A percentile compares a stretch with the other conserved stretches of the same genome.
phyloP scores from a whole-genome alignment of 2,329 filamentous ascomycete species.

The Arthrinium puccinioides region DNA sequence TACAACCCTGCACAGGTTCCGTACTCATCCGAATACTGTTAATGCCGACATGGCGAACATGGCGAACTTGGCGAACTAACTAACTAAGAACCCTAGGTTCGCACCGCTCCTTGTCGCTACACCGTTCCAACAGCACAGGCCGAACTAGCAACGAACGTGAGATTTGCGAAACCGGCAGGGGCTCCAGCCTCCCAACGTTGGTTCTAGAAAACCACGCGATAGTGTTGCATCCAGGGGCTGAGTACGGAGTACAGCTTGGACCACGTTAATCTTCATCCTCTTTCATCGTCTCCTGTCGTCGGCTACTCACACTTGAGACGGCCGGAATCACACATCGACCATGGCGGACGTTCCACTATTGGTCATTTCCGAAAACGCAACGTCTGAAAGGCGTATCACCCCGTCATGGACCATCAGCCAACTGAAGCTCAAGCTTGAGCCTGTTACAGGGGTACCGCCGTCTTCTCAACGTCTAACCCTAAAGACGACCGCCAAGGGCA shows the following conservation, averaged over 20 bases:
- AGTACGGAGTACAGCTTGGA: background rate
- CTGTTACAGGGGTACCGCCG: slow-evolving; percentile 86
- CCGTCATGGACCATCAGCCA: slow-evolving; percentile 85
- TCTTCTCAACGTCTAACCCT: slow-evolving; percentile 68
- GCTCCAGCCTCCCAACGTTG: background rate
- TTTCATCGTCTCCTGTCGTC: background rate
- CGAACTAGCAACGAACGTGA: no score
- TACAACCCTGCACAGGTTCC: no score
- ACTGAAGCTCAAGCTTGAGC: slow-evolving; percentile 82
- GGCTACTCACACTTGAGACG: slow-evolving; percentile 4
- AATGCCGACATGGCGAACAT: no score
- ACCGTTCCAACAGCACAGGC: no score
- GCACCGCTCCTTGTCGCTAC: no score
- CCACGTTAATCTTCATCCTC: slow-evolving; percentile 1
- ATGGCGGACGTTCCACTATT: slow-evolving; percentile 71
- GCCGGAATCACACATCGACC: slow-evolving; percentile 18
- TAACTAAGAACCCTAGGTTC: no score
- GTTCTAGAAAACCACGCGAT: background rate
- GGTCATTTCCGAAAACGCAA: slow-evolving; percentile 67
- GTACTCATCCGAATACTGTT: no score
- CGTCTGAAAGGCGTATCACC: slow-evolving; percentile 84
- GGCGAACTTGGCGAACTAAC: no score
- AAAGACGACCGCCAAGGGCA: slow-evolving; percentile 53
- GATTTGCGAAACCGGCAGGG: slow-evolving; percentile 4
- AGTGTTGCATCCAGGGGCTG: slow-evolving; percentile 3